These are phyloP conservation scores for Tephrocybe sp. DNA, from an alignment of 768 basidiomycete genomes.

Conservation along the genomic window DNA sequence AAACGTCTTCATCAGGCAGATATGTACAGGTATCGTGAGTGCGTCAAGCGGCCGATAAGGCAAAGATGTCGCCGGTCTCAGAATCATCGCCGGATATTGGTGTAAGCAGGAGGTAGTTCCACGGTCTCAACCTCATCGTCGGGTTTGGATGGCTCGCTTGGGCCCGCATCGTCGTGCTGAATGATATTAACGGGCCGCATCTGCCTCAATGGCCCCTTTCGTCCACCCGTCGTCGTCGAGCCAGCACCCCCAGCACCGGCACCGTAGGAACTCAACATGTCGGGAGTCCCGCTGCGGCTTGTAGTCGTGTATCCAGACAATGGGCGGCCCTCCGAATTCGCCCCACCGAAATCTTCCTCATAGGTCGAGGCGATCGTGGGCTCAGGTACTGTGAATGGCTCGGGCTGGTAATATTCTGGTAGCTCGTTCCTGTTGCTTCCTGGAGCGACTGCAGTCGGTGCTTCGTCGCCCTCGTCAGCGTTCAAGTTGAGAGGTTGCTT, in stretches of 20 bases:
- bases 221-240: conserved; percentile 25
- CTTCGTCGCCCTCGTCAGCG: conserved; percentile 55
- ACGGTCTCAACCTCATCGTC: conserved; percentile 62
- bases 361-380: conserved; percentile 40
- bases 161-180: conserved; percentile 84
- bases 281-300: conserved; percentile 48
- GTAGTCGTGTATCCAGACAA: conserved; percentile 37
- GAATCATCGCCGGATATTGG: conserved; percentile 44
- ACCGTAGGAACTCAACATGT: conserved; percentile 24
- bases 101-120: conserved; percentile 83
- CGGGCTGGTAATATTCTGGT: conserved; percentile 71
- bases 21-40: too few species aligned
- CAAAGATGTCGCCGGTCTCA: too few species aligned
- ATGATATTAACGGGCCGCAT: conserved; percentile 76
- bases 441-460: conserved; percentile 10
- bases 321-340: conserved; percentile 26
- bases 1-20: too few species aligned
- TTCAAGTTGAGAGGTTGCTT: conserved; percentile 65
- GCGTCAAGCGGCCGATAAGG: too few species aligned
- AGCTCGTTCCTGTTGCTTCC: conserved; percentile 39
- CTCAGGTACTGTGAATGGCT: conserved; percentile 72
- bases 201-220: conserved; percentile 47
- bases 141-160: conserved; percentile 30
- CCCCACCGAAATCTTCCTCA: conserved; percentile 21
- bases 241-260: conserved; percentile 10